Conservation (phyloP, 1,139 yeast genomes). For the Taiozyma sp. region DNA sequence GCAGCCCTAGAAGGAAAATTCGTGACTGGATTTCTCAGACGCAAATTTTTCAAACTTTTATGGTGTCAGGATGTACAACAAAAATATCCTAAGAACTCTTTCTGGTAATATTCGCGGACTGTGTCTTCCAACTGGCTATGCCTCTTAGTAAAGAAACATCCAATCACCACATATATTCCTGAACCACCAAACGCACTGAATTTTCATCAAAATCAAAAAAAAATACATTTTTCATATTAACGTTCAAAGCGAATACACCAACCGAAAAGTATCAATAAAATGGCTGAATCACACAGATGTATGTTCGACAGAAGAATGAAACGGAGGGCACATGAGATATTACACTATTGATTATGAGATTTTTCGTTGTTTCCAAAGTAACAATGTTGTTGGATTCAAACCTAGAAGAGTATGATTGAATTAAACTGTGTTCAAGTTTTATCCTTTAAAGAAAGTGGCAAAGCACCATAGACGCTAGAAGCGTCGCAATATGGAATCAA, state of each 20-base stretch:
- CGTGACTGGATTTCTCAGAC: background rate
- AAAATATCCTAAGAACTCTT: too few relatives aligned
- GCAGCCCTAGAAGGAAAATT: background rate
- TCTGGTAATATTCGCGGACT: too few relatives aligned
- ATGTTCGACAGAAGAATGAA: constrained; percentile 35
- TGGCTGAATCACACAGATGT: constrained; percentile 98
- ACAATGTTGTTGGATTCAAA: background rate
- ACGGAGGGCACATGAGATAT: background rate
- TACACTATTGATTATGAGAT: background rate
- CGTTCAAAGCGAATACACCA: background rate
- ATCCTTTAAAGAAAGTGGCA: background rate
- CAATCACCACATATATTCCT: background rate
- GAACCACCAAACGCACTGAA: background rate
- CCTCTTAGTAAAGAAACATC: constrained; percentile 1
- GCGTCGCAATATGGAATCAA: background rate
- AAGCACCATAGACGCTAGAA: too few relatives aligned
- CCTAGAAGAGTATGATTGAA: background rate
- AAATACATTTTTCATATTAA: background rate
- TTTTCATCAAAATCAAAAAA: background rate
- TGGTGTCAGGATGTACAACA: background rate
- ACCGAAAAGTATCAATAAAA: constrained; percentile 31
- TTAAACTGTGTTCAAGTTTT: background rate
- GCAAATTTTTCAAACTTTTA: background rate
- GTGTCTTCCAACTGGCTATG: too few relatives aligned
- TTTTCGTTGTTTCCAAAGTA: background rate